Conservation (phyloP, 805 yeast genomes). For the Yarrowia hollandica region DNA sequence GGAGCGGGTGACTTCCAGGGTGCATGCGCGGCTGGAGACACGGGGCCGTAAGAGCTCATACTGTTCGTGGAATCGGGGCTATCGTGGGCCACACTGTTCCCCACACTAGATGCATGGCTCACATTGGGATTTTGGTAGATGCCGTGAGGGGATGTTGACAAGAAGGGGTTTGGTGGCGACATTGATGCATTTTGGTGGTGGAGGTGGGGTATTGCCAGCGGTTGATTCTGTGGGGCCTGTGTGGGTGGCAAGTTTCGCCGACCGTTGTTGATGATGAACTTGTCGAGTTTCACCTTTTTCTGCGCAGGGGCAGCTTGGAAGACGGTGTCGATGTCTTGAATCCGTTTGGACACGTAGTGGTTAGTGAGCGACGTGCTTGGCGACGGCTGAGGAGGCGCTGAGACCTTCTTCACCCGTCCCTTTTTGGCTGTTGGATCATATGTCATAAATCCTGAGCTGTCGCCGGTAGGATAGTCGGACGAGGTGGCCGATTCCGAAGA, state of each 20-base stretch:
- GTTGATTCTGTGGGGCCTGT: neutral
- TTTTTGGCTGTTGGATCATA: slow-evolving; percentile 17
- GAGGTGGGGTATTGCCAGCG: neutral
- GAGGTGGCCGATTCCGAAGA: neutral
- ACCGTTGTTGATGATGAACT: slow-evolving; percentile 30
- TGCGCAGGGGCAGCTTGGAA: slow-evolving; percentile 34
- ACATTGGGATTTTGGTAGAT: slow-evolving; percentile 12
- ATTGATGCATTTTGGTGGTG: too few species aligned
- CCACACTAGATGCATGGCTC: neutral
- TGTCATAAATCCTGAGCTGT: neutral
- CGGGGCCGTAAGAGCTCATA: neutral
- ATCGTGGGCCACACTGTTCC: neutral
- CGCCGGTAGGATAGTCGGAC: too few species aligned
- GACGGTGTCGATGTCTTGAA: slow-evolving; percentile 27
- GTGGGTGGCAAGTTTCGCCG: neutral
- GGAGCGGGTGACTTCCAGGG: slow-evolving; percentile 8
- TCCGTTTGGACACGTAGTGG: slow-evolving; percentile 25
- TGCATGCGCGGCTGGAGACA: neutral
- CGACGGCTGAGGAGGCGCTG: neutral
- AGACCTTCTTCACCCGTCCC: too few species aligned
- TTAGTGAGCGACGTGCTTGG: slow-evolving; percentile 15
- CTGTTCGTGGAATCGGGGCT: neutral
- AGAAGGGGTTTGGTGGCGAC: neutral
- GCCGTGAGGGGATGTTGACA: neutral
- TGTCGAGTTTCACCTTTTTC: slow-evolving; percentile 30